These are phyloP conservation scores for Leccinum incarnatum DNA, from an alignment of 768 basidiomycete species.

Conservation along the genomic window DNA sequence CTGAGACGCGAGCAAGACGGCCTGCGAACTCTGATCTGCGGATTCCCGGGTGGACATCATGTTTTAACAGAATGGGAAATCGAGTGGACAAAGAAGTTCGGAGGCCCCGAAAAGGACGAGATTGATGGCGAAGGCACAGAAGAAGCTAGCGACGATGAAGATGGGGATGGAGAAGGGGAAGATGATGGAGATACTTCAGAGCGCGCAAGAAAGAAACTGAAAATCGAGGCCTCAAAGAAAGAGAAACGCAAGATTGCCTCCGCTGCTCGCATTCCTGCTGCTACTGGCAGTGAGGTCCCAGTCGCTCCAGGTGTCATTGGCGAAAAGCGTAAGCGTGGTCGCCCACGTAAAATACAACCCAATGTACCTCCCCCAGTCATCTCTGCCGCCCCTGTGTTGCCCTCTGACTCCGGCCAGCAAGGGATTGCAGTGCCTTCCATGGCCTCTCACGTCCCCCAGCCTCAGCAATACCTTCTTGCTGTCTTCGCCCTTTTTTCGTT, in stretches of 20 bases:
- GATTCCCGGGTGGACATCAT: conserved; percentile 72
- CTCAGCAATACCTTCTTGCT: conserved; percentile 72
- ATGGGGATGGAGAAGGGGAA: conserved; percentile 41
- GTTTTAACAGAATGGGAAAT: conserved; percentile 73
- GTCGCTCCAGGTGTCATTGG: conserved; percentile 37
- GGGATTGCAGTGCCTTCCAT: conserved; percentile 12
- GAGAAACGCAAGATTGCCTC: conserved; percentile 37
- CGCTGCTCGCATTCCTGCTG: conserved; percentile 20
- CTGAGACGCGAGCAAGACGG: conserved; percentile 76
- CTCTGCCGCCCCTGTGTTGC: conserved; percentile 21
- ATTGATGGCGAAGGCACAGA: conserved; percentile 50
- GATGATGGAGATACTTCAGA: conserved; percentile 40
- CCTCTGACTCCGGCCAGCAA: conserved; percentile 16
- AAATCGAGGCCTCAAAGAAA: conserved; percentile 46
- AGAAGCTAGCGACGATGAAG: conserved; percentile 41
- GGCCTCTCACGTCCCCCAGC: conserved; percentile 17
- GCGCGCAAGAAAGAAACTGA: conserved; percentile 63
- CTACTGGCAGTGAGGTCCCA: conserved; percentile 23
- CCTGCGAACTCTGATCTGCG: conserved; percentile 61
- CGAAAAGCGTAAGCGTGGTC: conserved; percentile 82
- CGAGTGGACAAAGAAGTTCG: conserved; percentile 71
- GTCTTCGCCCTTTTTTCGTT: conserved; percentile 84
- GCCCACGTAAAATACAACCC: conserved; percentile 70
- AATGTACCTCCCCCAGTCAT: conserved; percentile 38
- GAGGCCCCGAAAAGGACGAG: conserved; percentile 72